phyloP scores from a whole-genome alignment of 2,329 filamentous ascomycete genomes.

The Aureobasidium vineae region DNA sequence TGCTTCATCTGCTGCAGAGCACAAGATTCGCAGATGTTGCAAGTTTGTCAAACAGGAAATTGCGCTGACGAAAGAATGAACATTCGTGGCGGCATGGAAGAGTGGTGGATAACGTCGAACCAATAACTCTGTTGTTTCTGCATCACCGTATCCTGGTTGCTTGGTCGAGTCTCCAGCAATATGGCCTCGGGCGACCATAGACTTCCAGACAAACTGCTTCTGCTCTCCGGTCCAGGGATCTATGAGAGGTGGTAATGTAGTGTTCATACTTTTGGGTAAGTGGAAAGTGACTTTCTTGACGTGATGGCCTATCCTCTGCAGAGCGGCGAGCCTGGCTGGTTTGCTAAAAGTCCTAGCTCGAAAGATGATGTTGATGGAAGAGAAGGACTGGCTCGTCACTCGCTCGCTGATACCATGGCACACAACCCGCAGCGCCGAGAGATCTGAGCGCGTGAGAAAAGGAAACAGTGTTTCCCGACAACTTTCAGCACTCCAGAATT shows the following conservation, averaged over 20 bases:
- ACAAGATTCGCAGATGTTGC: slow-evolving; percentile 71
- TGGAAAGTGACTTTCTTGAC: slow-evolving; percentile 75
- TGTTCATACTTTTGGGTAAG: slow-evolving; percentile 72
- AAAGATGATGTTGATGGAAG: slow-evolving; percentile 68
- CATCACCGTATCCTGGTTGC: slow-evolving; percentile 74
- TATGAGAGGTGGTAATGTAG: slow-evolving; percentile 80
- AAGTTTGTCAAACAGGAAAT: slow-evolving; percentile 68
- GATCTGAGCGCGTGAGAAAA: slow-evolving; percentile 43
- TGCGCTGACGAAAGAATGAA: slow-evolving; percentile 76
- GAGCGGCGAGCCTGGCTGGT: slow-evolving; percentile 67
- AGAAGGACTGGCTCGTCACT: slow-evolving; percentile 67
- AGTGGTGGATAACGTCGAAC: slow-evolving; percentile 84
- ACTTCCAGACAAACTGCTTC: slow-evolving; percentile 77
- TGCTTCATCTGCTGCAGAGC: slow-evolving; percentile 66
- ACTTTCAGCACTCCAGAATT: slow-evolving; percentile 51
- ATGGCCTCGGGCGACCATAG: slow-evolving; percentile 62
- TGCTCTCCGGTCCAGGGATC: slow-evolving; percentile 74
- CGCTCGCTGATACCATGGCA: slow-evolving; percentile 69
- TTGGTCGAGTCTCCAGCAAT: slow-evolving; percentile 52
- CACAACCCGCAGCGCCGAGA: slow-evolving; percentile 58
- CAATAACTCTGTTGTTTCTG: slow-evolving; percentile 75
- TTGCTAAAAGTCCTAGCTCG: slow-evolving; percentile 73
- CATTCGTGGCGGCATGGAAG: slow-evolving; percentile 86
- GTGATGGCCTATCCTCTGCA: slow-evolving; percentile 74
- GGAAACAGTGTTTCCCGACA: slow-evolving; percentile 49